phyloP scores from a whole-genome alignment of 371 early-diverging fungal genomes.

The Thermomucor indicae-seudaticae region DNA sequence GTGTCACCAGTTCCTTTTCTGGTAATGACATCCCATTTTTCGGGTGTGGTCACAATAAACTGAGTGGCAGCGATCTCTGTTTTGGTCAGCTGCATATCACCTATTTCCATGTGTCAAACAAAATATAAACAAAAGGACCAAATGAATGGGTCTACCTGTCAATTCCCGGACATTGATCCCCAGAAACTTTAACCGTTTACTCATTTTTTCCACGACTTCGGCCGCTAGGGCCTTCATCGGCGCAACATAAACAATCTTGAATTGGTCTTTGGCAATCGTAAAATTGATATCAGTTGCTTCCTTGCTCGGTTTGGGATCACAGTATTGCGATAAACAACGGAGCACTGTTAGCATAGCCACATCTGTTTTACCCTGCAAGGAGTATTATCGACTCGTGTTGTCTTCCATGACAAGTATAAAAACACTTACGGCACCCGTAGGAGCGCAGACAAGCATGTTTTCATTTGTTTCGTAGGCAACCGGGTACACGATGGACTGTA shows the following conservation, averaged over 20 bases:
- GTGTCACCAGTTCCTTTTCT: slow-evolving; percentile 92
- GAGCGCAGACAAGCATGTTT: slow-evolving; percentile 99
- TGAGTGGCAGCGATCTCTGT: slow-evolving; percentile 89
- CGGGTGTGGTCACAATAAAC: slow-evolving; percentile 99
- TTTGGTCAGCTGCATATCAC: slow-evolving; percentile 97
- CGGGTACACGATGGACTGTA: slow-evolving; percentile 94
- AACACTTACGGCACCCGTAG: slow-evolving; percentile 92
- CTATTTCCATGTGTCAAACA: slow-evolving; percentile 19
- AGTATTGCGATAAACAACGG: slow-evolving; percentile 67
- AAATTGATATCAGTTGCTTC: slow-evolving; percentile 43
- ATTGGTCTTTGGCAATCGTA: slow-evolving; percentile 67
- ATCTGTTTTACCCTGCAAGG: slow-evolving; percentile 95
- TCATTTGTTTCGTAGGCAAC: slow-evolving; percentile 92
- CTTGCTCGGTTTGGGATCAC: slow-evolving; percentile 47
- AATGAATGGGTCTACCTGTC: slow-evolving; percentile 54
- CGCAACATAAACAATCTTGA: slow-evolving; percentile 98
- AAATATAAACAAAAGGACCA: neutral
- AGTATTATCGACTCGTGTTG: neutral
- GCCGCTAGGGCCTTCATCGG: slow-evolving; percentile 99
- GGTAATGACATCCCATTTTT: slow-evolving; percentile 99
- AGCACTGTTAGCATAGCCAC: slow-evolving; percentile 94
- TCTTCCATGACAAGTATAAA: neutral
- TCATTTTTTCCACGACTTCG: slow-evolving; percentile 94
- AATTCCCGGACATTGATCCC: slow-evolving; percentile 88
- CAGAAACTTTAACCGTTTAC: slow-evolving; percentile 77